Percentiles rank a stretch among this genome's conserved stretches.
Conservation (phyloP, 2,329 filamentous ascomycete genomes). For the Trichoderma simmonsii region DNA sequence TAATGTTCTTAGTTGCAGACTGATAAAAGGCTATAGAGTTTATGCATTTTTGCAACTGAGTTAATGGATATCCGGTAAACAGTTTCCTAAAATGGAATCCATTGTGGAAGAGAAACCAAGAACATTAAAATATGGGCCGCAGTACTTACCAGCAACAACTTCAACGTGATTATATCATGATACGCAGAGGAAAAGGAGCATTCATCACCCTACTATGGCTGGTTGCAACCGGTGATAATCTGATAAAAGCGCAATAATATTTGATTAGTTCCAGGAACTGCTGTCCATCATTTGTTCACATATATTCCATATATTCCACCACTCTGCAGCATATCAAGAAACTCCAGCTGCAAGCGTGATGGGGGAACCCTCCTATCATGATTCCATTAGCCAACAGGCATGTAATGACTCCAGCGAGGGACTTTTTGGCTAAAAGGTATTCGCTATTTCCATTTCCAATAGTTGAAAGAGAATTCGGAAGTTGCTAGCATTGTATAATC, state of each 20-base stretch:
- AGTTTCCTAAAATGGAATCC: background rate
- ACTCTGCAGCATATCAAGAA: background rate
- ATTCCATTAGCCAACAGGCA: background rate
- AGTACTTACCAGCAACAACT: background rate
- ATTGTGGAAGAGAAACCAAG: background rate
- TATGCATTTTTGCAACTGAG: background rate
- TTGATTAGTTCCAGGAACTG: background rate
- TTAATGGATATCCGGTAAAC: background rate
- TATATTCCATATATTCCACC: background rate
- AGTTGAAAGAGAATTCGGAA: background rate
- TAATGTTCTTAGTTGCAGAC: background rate
- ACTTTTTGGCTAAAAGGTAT: background rate
- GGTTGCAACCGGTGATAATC: background rate
- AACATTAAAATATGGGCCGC: background rate
- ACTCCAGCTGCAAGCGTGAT: background rate
- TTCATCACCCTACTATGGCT: background rate
- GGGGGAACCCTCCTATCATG: background rate
- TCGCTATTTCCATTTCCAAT: background rate
- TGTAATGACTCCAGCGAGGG: background rate
- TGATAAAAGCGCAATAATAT: background rate
- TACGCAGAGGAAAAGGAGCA: background rate
- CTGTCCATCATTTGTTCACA: background rate
- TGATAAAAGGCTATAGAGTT: background rate
- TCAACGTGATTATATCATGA: background rate
- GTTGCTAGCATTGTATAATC: background rate